These are phyloP conservation scores for Logfia minima DNA, from an alignment of 129 eudicot species.

Conservation along the genomic window DNA sequence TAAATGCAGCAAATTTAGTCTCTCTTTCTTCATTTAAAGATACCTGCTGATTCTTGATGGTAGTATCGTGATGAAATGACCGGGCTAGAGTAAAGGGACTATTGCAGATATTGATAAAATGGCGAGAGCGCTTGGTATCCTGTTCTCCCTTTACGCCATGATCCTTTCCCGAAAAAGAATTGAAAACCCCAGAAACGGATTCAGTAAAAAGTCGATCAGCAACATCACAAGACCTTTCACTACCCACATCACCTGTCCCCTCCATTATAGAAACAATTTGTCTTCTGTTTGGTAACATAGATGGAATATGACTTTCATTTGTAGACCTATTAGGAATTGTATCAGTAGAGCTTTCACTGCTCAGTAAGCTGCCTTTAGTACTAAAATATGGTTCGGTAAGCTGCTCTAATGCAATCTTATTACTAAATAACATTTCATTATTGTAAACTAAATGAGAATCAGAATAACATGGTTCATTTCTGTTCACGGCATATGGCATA, in stretches of 20 bases:
- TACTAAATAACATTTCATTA: conserved; percentile 23
- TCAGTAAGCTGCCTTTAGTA: not conserved
- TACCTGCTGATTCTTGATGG: conserved; percentile 31
- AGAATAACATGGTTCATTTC: conserved; percentile 29
- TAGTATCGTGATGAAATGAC: conserved; percentile 28
- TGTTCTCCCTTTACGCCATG: conserved; percentile 33
- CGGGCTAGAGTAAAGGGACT: conserved; percentile 24
- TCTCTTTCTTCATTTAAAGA: conserved; percentile 36
- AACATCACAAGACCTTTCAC: conserved; percentile 29
- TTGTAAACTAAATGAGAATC: conserved; percentile 15
- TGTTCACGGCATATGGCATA: conserved; percentile 21
- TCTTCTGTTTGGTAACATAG: conserved; percentile 25
- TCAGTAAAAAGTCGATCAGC: conserved; percentile 28
- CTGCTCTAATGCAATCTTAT: conserved; percentile 36
- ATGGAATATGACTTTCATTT: conserved; percentile 19
- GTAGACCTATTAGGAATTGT: conserved; percentile 19
- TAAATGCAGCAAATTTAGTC: conserved; percentile 23
- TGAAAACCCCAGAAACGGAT: conserved; percentile 25
- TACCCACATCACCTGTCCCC: conserved; percentile 20
- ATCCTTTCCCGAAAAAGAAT: conserved; percentile 26
- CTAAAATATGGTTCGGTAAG: conserved; percentile 18
- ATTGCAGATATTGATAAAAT: conserved; percentile 8
- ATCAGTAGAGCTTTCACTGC: conserved; percentile 31
- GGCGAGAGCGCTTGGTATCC: not conserved
- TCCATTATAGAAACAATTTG: conserved; percentile 30